Conservation (phyloP, 495 filamentous ascomycete genomes). For the Neurospora intermedia region DNA sequence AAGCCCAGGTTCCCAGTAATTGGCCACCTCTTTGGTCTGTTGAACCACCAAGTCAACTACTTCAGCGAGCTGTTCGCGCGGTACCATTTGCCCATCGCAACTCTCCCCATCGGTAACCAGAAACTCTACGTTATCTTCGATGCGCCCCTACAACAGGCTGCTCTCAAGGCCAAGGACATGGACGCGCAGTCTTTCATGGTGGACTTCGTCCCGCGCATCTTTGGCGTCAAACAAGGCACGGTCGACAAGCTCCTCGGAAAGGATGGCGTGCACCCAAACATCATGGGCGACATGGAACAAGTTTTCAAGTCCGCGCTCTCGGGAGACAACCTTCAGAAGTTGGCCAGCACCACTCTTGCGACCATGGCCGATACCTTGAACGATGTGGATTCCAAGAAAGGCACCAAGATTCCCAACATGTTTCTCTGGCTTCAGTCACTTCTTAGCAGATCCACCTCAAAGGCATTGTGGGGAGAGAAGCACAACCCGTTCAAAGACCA, state of each 20-base stretch:
- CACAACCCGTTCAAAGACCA: constrained; percentile 19
- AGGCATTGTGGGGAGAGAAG: constrained; percentile 17
- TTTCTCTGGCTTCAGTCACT: constrained; percentile 21
- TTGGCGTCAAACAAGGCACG: background rate
- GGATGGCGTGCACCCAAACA: constrained; percentile 1
- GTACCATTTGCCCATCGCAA: constrained; percentile 23
- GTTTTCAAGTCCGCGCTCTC: constrained; percentile 5
- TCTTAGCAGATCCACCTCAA: constrained; percentile 19
- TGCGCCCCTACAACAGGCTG: constrained; percentile 21
- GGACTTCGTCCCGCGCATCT: constrained; percentile 4
- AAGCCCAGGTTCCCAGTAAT: constrained; percentile 11
- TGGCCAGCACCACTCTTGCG: constrained; percentile 4
- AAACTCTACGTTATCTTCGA: constrained; percentile 18
- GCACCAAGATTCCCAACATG: constrained; percentile 9
- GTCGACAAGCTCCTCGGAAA: background rate
- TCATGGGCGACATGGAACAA: constrained; percentile 1
- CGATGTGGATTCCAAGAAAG: background rate
- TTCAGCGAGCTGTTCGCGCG: constrained; percentile 3
- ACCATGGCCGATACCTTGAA: constrained; percentile 4
- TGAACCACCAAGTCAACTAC: constrained; percentile 2
- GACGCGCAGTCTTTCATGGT: constrained; percentile 3
- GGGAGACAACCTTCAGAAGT: constrained; percentile 1
- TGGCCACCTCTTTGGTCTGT: constrained; percentile 10
- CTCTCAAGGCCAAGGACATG: constrained; percentile 17
- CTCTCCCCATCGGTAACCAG: constrained; percentile 21